Base-by-base conservation (phyloP, 2,329 filamentous ascomycete genomes). In the Pseudogymnoascus sp. region DNA sequence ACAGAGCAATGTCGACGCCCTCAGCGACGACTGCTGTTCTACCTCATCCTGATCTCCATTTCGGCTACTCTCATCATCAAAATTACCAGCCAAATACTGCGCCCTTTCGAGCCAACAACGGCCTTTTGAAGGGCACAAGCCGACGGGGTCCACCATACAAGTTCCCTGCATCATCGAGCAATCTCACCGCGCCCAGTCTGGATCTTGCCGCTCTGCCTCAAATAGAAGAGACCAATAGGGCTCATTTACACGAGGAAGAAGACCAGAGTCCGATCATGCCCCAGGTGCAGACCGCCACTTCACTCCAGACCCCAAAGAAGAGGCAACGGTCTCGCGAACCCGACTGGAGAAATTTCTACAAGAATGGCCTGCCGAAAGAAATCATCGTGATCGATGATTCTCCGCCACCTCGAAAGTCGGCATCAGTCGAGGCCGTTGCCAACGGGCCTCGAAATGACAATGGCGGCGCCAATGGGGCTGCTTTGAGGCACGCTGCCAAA, bases 261-360 rank as follows among this genome's bases (percentile, higher is more conserved):
- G 43, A 50, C 2, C 43, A 60, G 60, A 37, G 11, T 46, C 38
- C 35, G 33, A 37, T 46, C 60, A 40, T 31, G 26, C 33, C 60
- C 14, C 60, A 41, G 35, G 33, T 41, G 16, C 60, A 61, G 60
- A 50, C 43, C 43, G 43, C 43, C 43, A 50, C 43, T 6, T n/a
- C 66, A 12, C 70, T 68, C 62, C 71, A 62, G 72, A 75, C 73
- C 68, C 71, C 64, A 69, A 78, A 68, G 70, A 77, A 68, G 72
- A 73, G 69, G 74, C 75, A 68, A 67, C 70, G 72, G 68, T 69
- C 72, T 69, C 67, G 82, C 73, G 81, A 86, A 68, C 89, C 89
- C 60, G 87, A 95, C 75, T 95, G 90, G 90, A 81, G 84, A 64
- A 85, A 83, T 67, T 95, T 93, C 72, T 93, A 93, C 75, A 89